Evolutionary conservation across 192 early-diverging fungal genomes (phyloP), one percentile per base, ranked within the genome.

Genomic region (Haplosporangium gracile): DNA sequence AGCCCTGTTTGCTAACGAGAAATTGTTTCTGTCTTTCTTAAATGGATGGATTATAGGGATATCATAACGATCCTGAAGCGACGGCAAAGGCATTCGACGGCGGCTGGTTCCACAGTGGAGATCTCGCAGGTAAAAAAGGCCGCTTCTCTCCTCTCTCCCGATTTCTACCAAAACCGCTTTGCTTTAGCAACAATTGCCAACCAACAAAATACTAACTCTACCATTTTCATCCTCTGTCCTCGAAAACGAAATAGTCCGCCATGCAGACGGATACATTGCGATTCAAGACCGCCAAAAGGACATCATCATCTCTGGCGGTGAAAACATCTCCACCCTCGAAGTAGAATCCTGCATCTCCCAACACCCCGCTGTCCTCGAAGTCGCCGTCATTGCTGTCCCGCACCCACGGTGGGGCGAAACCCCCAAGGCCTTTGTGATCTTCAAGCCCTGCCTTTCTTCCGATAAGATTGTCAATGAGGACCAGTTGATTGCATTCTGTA

Each of bases 241-340:
- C 47, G 15, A 22, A 15, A 51, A 51, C 49, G 5, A 18, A 51
- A 18, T 63, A 85, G 92, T 94, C 24, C 87, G 90, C 24, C 89
- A 92, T 68, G 79, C 90, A 13, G 93, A 94, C 76, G 93, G 93
- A 24, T 90, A 90, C 57, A 89, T 93, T 32, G 90, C 92, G 39
- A 85, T 94, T 24, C 83, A 91, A 32, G 93, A 94, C 70, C 88
- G 93, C 26, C 72, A 83, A 68, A 94, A 94, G 72, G 93, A 94
- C 47, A 90, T 94, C 29, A 93, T 94, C 51, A 92, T 94, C 70
- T 90, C 89, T 38, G 93, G 93, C 15, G 93, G 93, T 7, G 93
- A 93, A 57, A 93, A 93, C 68, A 89, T 93, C 60, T 90, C 90
- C 1, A 91, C 91, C 0, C 76, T 93, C 34, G 92, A 92, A 42